Percentiles rank a stretch among this genome's conserved stretches.
Evolutionary conservation across 306 rosid species (phyloP).

Genomic region (Aeschynomene evenia): DNA sequence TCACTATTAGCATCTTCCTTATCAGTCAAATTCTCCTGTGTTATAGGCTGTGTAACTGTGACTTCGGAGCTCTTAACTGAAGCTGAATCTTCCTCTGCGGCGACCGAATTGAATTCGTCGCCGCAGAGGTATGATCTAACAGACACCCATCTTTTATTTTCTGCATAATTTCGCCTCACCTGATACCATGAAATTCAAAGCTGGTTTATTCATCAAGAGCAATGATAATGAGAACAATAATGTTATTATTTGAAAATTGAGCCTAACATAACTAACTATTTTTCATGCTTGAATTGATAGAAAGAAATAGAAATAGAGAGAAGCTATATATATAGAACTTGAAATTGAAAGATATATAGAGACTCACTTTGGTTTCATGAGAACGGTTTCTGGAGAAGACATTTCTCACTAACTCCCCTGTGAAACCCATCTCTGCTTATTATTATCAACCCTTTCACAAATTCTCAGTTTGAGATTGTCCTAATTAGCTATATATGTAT

Average conservation of each 20-base stretch:
- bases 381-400: conserved; percentile 72
- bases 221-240: not conserved
- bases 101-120: conserved; percentile 70
- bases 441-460: conserved; percentile 20
- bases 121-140: conserved; percentile 91
- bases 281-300: not conserved
- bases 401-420: conserved; percentile 67
- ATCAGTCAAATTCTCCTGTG: conserved; percentile 27
- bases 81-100: conserved; percentile 71
- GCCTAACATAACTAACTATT: not conserved
- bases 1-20: conserved; percentile 37
- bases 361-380: conserved; percentile 66
- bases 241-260: conserved; percentile 2
- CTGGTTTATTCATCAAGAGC: conserved; percentile 7
- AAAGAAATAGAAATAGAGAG: not conserved
- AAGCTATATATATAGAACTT: not conserved
- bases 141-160: conserved; percentile 69
- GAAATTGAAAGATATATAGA: no score
- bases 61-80: conserved; percentile 63
- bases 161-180: conserved; percentile 56
- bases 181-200: conserved; percentile 34
- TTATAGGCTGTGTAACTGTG: conserved; percentile 53
- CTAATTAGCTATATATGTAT: conserved; percentile 24
- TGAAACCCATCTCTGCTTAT: conserved; percentile 67
- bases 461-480: conserved; percentile 31